Evolutionary conservation across 164 flowering plant genomes (phyloP).

Genomic region (Vitis cinerea): DNA sequence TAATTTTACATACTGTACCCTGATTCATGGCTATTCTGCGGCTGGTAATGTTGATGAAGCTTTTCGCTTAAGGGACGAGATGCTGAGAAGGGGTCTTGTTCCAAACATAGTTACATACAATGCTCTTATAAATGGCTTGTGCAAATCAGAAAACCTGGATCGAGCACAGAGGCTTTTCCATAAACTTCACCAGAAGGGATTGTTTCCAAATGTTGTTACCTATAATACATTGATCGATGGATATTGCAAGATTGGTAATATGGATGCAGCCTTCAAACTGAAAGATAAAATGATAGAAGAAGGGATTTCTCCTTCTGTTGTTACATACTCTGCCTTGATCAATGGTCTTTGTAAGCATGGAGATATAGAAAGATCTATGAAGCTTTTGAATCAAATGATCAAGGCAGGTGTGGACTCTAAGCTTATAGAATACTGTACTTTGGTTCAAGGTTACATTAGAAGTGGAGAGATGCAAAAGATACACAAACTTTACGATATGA

Average conservation of each 20-base stretch:
- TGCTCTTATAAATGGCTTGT: constrained; percentile 75
- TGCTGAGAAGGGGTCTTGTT: constrained; percentile 55
- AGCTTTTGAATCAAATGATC: constrained; percentile 46
- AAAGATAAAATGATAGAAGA: constrained; percentile 55
- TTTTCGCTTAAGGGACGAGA: constrained; percentile 69
- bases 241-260: constrained; percentile 45
- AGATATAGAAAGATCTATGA: constrained; percentile 29
- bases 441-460: constrained; percentile 8
- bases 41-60: constrained; percentile 72
- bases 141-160: constrained; percentile 68
- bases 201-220: constrained; percentile 61
- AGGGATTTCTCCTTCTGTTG: constrained; percentile 50
- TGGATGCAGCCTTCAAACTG: constrained; percentile 49
- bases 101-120: constrained; percentile 70
- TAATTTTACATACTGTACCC: constrained; percentile 67
- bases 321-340: constrained; percentile 53
- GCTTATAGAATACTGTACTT: constrained; percentile 19
- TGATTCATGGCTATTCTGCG: constrained; percentile 60
- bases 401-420: constrained; percentile 25
- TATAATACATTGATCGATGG: constrained; percentile 71
- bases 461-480: constrained; percentile 6
- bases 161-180: constrained; percentile 67
- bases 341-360: constrained; percentile 45
- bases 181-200: constrained; percentile 56
- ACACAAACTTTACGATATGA: background rate